Base-by-base conservation (phyloP, 768 basidiomycete species). In the Peribolospora baueri region DNA sequence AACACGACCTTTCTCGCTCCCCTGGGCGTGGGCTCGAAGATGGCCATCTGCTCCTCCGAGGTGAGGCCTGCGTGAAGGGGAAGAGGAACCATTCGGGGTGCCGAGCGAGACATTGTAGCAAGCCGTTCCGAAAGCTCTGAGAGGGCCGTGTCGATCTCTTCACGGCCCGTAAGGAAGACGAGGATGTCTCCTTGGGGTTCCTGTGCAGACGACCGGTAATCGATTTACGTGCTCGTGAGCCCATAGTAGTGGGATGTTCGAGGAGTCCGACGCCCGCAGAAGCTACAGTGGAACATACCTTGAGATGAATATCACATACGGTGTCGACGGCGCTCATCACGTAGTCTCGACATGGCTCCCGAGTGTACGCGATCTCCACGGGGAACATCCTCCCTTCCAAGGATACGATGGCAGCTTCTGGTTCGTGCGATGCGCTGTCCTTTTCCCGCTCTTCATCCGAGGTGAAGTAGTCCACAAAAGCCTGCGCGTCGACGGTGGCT, bases 301-400 rank as follows among this genome's bases (percentile, higher is more conserved):
- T 79, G 37, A 91, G 78, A 62, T 82, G 81, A 13, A 74, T 70
- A 46, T 71, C 69, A 75, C 82, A 84, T 10, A 82, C 78, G 2
- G 82, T 77, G 64, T 84, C 76, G 4, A 84, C 84, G 6, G 88
- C 86, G 61, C 75, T 78, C 57, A 73, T 74, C 11, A 86, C 77
- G 61, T 95, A 91, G 63, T 97, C 84, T 3, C 77, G 67, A 4
- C 74, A 71, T 5, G 91, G 79, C 55, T 85, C 76, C 57, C 77
- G 71, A 3, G 90, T 71, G 68, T 93, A 93, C 14, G 82, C 84
- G 11, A 91, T 75, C 62, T 98, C 84, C 3, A 98, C 90, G 3
- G 93, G 91, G 67, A 81, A 93, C 76, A 85, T 82, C 25, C 88
- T 76, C 5, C 93, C 93, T 67, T 97, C 90, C 42, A 97, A 69